phyloP scores from a whole-genome alignment of 441 rosid species.

The Populus tomentosa region DNA sequence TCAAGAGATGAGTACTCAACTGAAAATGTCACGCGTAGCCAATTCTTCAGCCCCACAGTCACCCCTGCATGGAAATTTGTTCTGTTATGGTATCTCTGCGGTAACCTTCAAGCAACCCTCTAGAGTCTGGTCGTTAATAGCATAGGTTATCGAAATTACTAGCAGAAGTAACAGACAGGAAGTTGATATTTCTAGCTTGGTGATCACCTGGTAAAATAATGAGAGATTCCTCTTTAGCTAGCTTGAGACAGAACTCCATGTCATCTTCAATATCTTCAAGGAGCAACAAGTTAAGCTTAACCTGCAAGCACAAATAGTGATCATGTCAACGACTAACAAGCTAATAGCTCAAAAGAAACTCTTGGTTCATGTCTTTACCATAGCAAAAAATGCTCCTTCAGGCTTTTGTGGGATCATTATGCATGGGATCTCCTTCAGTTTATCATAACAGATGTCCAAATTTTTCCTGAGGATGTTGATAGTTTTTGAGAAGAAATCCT shows the following conservation, averaged over 20 bases:
- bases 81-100: background rate
- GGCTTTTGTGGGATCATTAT: background rate
- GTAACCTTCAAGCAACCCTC: background rate
- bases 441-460: background rate
- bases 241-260: slow-evolving; percentile 55
- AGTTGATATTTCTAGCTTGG: background rate
- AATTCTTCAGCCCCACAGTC: slow-evolving; percentile 62
- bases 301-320: slow-evolving; percentile 19
- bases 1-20: slow-evolving; percentile 49
- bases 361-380: background rate
- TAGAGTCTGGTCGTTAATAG: background rate
- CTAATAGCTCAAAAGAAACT: background rate
- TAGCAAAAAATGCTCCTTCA: background rate
- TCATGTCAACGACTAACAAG: background rate
- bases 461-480: background rate
- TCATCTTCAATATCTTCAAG: slow-evolving; percentile 53
- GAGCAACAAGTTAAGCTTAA: slow-evolving; percentile 31
- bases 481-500: background rate
- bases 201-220: slow-evolving; percentile 44
- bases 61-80: slow-evolving; percentile 36
- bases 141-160: background rate
- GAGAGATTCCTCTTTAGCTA: slow-evolving; percentile 50
- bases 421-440: background rate
- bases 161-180: background rate
- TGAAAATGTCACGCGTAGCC: slow-evolving; percentile 68